Evolutionary conservation across 306 rosid genomes (phyloP).

Genomic region (Trifolium fragiferum): DNA sequence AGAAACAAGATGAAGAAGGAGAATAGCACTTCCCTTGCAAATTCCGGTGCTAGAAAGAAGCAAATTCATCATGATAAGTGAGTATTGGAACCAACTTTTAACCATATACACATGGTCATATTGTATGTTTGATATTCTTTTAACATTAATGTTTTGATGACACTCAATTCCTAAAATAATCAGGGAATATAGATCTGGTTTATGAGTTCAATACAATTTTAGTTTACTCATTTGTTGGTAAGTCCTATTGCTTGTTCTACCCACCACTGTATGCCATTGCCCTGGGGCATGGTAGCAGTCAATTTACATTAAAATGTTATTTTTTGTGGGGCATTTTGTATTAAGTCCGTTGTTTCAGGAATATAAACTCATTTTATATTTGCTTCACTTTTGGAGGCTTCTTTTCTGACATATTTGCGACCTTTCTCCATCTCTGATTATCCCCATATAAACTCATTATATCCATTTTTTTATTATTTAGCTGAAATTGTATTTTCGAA

Average conservation of each 20-base stretch:
- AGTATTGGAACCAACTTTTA: constrained; percentile 43
- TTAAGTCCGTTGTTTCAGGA: constrained; percentile 14
- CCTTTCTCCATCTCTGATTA: neutral
- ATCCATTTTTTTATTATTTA: constrained; percentile 3
- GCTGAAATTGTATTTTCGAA: neutral
- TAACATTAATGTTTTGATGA: constrained; percentile 6
- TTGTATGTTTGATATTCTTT: neutral
- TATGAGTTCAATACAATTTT: constrained; percentile 15
- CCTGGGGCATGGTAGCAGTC: neutral
- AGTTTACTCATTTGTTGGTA: neutral
- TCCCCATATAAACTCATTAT: neutral
- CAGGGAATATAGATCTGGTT: neutral
- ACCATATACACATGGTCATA: neutral
- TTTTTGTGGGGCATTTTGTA: neutral
- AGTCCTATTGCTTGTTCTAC: neutral
- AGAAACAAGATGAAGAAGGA: constrained; percentile 68
- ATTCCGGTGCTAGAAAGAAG: constrained; percentile 52
- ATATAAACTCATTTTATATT: constrained; percentile 1
- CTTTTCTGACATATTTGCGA: neutral
- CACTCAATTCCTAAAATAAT: neutral
- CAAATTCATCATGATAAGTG: constrained; percentile 76
- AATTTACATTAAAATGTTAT: neutral
- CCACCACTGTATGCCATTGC: neutral
- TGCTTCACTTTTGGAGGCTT: constrained; percentile 16
- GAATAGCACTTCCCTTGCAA: constrained; percentile 45